These are phyloP conservation scores for Rosa rugosa DNA, from an alignment of 306 rosid genomes.

Conservation along the genomic window DNA sequence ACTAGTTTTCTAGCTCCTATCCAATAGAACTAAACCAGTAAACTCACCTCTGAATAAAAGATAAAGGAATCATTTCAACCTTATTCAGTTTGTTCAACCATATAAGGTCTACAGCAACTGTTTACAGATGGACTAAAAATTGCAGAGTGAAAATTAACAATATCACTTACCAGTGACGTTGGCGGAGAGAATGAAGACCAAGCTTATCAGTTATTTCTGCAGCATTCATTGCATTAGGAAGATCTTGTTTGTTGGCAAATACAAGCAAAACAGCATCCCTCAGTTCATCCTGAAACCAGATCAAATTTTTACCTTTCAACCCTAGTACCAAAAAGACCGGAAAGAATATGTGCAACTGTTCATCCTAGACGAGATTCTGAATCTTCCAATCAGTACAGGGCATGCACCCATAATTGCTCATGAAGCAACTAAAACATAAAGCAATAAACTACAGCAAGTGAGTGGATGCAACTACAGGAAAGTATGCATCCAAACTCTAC, in stretches of 20 bases:
- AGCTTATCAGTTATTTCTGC: conserved; percentile 98
- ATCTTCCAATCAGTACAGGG: not conserved
- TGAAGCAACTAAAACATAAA: conserved; percentile 4
- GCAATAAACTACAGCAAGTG: not conserved
- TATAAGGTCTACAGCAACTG: not conserved
- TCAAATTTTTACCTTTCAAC: conserved; percentile 15
- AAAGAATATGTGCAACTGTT: not conserved
- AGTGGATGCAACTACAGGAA: not conserved
- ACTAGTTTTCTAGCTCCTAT: not conserved
- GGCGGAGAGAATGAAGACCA: conserved; percentile 95
- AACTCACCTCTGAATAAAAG: not conserved
- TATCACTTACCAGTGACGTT: conserved; percentile 85
- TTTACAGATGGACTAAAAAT: not conserved
- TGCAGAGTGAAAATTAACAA: conserved; percentile 10
- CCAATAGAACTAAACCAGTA: not conserved
- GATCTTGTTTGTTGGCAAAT: conserved; percentile 99
- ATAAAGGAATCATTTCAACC: not conserved
- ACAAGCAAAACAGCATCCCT: conserved; percentile 96
- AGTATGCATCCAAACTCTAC: not conserved
- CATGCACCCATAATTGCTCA: not conserved
- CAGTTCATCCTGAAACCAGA: conserved; percentile 77
- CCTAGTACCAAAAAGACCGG: not conserved
- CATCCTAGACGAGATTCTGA: not conserved
- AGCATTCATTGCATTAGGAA: conserved; percentile 99
- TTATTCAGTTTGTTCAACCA: not conserved